Evolutionary conservation across 176 grass and related monocot genomes (phyloP).

Genomic region (Rhynchospora tenuis): DNA sequence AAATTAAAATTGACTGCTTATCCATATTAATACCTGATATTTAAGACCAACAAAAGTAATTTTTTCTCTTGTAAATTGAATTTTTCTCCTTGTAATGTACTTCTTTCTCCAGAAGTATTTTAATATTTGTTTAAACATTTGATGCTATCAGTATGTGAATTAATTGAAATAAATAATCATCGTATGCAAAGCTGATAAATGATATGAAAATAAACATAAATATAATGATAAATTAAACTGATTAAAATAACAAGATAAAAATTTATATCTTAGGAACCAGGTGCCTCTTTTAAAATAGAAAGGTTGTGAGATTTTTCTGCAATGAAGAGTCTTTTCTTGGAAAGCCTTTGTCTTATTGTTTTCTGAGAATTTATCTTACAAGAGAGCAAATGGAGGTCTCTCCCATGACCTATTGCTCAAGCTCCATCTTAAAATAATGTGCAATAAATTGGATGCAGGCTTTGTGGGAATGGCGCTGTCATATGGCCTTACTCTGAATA

Average conservation of each 20-base stretch:
- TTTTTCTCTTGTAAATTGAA: neutral
- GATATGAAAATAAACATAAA: neutral
- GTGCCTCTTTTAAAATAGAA: neutral
- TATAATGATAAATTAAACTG: neutral
- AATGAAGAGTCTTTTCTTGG: neutral
- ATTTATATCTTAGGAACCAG: neutral
- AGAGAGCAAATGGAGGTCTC: slow-evolving; percentile 3
- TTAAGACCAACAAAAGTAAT: neutral
- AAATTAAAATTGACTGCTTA: neutral
- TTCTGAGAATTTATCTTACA: neutral
- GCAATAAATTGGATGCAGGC: slow-evolving; percentile 31
- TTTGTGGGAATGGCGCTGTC: slow-evolving; percentile 95
- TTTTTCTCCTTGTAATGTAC: neutral
- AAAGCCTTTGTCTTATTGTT: neutral
- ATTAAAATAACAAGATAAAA: neutral
- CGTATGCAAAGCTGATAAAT: neutral
- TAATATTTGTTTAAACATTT: neutral
- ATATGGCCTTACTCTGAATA: slow-evolving; percentile 86
- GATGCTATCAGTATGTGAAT: neutral
- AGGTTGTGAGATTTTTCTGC: neutral
- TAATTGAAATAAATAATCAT: neutral
- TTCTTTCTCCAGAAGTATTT: neutral
- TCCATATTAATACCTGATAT: neutral
- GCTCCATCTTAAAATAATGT: neutral
- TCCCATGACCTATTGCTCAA: neutral